phyloP scores from a whole-genome alignment of 306 rosid species.

The Fragaria iinumae region DNA sequence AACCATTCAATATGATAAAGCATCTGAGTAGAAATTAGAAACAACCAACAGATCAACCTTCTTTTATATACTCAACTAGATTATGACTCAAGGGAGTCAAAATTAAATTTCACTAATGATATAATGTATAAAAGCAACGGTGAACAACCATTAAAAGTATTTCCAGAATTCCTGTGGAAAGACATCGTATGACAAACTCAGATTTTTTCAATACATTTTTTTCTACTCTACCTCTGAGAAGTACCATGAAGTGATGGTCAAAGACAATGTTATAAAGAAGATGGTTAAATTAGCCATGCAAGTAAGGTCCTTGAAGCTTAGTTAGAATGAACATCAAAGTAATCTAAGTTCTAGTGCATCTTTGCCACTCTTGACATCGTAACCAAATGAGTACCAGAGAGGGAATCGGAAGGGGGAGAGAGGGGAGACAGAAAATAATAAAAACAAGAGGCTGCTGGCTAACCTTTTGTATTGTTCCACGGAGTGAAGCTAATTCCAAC shows the following conservation, averaged over 20 bases:
- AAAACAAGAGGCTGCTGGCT: constrained; percentile 21
- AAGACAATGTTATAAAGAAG: not conserved
- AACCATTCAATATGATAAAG: not conserved
- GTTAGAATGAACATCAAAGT: not conserved
- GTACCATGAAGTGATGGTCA: not conserved
- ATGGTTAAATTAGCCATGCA: not conserved
- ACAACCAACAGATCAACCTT: constrained; percentile 8
- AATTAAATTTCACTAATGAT: not conserved
- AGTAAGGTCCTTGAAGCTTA: not conserved
- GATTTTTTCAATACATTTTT: not conserved
- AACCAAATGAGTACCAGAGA: not conserved
- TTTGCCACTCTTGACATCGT: constrained; percentile 5
- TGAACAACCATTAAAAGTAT: not conserved
- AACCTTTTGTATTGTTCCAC: constrained; percentile 91
- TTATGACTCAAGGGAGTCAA: not conserved
- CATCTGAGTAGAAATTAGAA: constrained; percentile 9
- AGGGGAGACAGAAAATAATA: constrained; percentile 21
- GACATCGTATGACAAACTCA: not conserved
- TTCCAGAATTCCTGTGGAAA: constrained; percentile 8
- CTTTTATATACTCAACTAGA: not conserved
- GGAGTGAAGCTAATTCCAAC: constrained; percentile 84
- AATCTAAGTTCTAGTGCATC: not conserved
- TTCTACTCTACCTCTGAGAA: not conserved
- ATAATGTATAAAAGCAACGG: not conserved
- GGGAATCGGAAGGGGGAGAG: constrained; percentile 8